Percentiles rank a stretch among this genome's conserved stretches.
Conservation (phyloP, 257 asterid species). For the Lantana camara region DNA sequence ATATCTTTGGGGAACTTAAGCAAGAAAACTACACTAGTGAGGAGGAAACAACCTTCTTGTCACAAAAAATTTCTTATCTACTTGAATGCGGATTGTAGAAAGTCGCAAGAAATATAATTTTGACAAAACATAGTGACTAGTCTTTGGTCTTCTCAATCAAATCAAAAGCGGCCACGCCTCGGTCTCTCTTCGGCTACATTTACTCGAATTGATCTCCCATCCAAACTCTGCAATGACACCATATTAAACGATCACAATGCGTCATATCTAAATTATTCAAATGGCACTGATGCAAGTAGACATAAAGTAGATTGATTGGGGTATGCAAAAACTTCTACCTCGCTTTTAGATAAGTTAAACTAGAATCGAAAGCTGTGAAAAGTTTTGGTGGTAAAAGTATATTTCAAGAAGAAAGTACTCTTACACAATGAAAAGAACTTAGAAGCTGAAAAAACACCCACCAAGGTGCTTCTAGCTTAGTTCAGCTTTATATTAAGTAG, state of each 20-base stretch:
- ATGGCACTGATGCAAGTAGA: background rate
- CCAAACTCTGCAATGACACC: constrained; percentile 45
- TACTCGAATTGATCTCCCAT: constrained; percentile 51
- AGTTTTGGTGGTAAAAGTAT: too few species aligned
- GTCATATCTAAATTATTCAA: background rate
- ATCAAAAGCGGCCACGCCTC: constrained; percentile 38
- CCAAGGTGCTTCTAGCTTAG: too few species aligned
- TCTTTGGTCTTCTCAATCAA: background rate
- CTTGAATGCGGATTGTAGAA: background rate
- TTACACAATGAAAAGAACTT: too few species aligned
- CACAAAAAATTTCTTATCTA: constrained; percentile 20
- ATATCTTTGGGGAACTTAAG: background rate
- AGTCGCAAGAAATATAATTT: constrained; percentile 9
- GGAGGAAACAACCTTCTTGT: background rate
- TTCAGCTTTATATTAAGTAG: too few species aligned
- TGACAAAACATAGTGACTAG: background rate
- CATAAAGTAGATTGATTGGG: too few species aligned
- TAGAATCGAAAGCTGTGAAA: too few species aligned
- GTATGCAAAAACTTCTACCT: too few species aligned
- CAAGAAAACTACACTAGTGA: constrained; percentile 12
- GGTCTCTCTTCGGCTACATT: constrained; percentile 47
- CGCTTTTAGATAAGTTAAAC: too few species aligned
- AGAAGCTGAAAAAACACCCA: too few species aligned
- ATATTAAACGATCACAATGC: background rate
- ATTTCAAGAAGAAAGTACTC: too few species aligned